phyloP scores from a whole-genome alignment of 1,139 yeast genomes.

The Magnusiomyces ingens region DNA sequence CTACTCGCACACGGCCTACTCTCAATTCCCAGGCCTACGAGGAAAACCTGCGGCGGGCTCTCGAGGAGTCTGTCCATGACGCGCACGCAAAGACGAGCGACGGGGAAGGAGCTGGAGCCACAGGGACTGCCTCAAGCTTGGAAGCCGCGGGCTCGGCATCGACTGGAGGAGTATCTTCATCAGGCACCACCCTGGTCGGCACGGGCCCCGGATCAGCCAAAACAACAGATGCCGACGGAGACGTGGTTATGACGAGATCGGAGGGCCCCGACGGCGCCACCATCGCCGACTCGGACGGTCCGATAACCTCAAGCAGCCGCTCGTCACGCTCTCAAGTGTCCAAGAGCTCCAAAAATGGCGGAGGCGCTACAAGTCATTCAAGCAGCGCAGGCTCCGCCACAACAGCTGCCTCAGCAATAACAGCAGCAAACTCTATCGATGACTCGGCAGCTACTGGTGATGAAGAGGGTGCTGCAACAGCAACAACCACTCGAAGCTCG shows the following conservation, averaged over 20 bases:
- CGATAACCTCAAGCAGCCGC: too few species aligned
- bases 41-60: conserved; percentile 59
- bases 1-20: conserved; percentile 10
- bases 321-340: too few species aligned
- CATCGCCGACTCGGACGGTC: background rate
- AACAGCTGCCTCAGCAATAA: background rate
- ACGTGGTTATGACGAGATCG: background rate
- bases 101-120: conserved; percentile 14
- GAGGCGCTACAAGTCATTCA: background rate
- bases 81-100: conserved; percentile 16
- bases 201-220: background rate
- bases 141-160: conserved; percentile 10
- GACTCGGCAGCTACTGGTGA: too few species aligned
- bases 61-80: conserved; percentile 62
- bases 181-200: background rate
- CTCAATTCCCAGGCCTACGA: conserved; percentile 41
- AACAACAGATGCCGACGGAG: background rate
- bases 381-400: background rate
- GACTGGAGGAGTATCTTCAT: conserved; percentile 1
- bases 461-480: too few species aligned
- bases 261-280: background rate
- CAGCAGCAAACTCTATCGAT: too few species aligned
- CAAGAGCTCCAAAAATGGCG: background rate
- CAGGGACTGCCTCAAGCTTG: conserved; percentile 11
- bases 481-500: too few species aligned